Evolutionary conservation across 2,329 filamentous ascomycete genomes (phyloP), one percentile per base, ranked within the genome.

Genomic region (Venturia nashicola): DNA sequence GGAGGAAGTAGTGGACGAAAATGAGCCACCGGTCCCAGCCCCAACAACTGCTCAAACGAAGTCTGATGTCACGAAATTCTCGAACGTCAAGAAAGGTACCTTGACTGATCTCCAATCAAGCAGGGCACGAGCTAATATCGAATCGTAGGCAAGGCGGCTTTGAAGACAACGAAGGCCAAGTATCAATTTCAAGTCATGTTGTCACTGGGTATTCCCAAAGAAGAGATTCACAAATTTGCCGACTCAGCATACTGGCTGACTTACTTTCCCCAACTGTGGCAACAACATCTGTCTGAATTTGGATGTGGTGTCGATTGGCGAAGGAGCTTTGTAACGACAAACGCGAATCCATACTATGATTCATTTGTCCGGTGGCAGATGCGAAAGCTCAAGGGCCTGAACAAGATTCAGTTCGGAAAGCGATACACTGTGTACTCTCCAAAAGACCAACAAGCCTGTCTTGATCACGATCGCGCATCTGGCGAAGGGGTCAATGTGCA

Each of bases 161-260:
- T 90, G 40, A 97, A 97, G 80, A 86, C 89, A 0, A 87, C 92
- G 71, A 94, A 95, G 78, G 86, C 91, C 76, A 97, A 97, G 79
- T 97, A 97, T 76, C 91, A 96, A 74, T 95, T 92, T 76, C 89
- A 93, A 78, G 96, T 96, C 70, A 95, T 96, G 91, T 79, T 92
- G 71, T 88, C 93, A 6, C 84, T 96, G 67, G 94, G 93, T 43
- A 91, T 97, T 57, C 89, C 91, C 0, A 78, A 85, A 60, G 85
- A 93, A 70, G 91, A 99, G 68, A 96, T 99, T 67, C 89, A 97
- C 77, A 87, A 87, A 69, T 99, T 99, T 72, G 87, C 94, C 65
- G 90, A 99, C 72, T 84, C 93, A n/a, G 82, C 86, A 64, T 82
- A 97, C 78, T 97, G 93, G 94, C 85, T 99, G 63, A 80, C 93